phyloP scores from a whole-genome alignment of 768 basidiomycete genomes.

The Kwoniella botswanensis region DNA sequence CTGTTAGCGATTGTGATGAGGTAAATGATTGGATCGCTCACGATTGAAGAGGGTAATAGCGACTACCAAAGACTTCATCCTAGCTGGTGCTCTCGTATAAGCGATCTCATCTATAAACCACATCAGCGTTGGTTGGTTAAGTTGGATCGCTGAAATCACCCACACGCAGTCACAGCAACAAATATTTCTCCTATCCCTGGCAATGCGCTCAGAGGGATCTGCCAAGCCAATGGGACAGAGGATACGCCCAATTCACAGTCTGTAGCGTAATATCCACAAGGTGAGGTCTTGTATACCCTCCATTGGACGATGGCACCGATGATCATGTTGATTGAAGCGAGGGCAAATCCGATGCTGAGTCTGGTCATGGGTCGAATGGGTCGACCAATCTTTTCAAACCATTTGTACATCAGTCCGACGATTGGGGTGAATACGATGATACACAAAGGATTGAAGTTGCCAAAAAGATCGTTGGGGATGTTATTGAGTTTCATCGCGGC shows the following conservation, averaged over 20 bases:
- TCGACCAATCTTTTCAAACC: conserved; percentile 25
- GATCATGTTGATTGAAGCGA: conserved; percentile 42
- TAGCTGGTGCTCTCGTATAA: conserved; percentile 52
- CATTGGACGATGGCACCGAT: conserved; percentile 55
- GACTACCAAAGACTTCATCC: conserved; percentile 51
- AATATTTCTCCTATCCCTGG: conserved; percentile 53
- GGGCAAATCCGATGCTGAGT: conserved; percentile 26
- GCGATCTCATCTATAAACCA: conserved; percentile 38
- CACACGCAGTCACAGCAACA: conserved; percentile 46
- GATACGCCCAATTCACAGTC: conserved; percentile 37
- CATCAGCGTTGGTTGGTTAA: too few species aligned
- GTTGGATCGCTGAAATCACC: conserved; percentile 25
- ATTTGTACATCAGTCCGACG: conserved; percentile 40
- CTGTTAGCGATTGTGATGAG: conserved; percentile 25
- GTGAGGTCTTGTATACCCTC: conserved; percentile 49
- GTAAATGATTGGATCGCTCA: conserved; percentile 6
- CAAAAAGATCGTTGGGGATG: conserved; percentile 52
- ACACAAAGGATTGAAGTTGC: conserved; percentile 53
- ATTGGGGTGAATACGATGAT: conserved; percentile 51
- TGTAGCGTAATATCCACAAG: conserved; percentile 53
- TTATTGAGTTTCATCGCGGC: conserved; percentile 48
- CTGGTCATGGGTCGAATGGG: conserved; percentile 28
- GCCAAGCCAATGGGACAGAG: conserved; percentile 42
- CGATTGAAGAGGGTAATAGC: conserved; percentile 35
- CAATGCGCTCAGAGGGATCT: conserved; percentile 49